Base-by-base conservation (phyloP, 2,329 filamentous ascomycete species). In the Mollisiaceae sp. region DNA sequence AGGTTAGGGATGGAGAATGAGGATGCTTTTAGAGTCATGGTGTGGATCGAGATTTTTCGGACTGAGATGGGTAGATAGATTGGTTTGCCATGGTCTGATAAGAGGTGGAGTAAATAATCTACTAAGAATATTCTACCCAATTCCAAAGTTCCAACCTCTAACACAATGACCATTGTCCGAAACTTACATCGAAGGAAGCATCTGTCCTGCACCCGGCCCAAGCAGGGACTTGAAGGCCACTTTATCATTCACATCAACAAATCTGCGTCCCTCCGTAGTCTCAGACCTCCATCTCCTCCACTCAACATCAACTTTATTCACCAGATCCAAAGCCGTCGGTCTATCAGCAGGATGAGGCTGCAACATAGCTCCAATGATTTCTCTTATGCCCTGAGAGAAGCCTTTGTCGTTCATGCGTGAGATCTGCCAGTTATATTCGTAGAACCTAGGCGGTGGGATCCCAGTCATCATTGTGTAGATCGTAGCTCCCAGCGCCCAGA, bases 401-500 rank as follows among this genome's bases (percentile, higher is more conserved):
- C 55, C 66, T 39, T 70, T 69, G 18, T 75, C 72, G 27, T 66
- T 70, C 68, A 75, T 69, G 0, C 72, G 66, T 0, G 72, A 74
- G 32, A 73, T 68, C n/a, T 69, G 65, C 70, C 69, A 72, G 18
- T 70, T 45, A 41, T 73, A 71, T 11, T 67, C 58, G 22, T 67
- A 70, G 41, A 64, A 55, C 14, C 71, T 62, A 2, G 73, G 69
- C 0, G 73, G 73, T 6, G 74, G 71, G 8, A 73, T 73, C 2
- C 73, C 73, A 1, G 72, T 73, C 73, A 75, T 75, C 74, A 76
- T 76, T 0, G 62, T 65, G 60, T 72, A 76, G 56, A 76, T 47
- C 2, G 70, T 68, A 20, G 74, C 73, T 1, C 74, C 74, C 1
- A 76, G 60, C 5, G 69, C 60, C 68, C 69, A 76, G 39, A 75